Evolutionary conservation across 495 filamentous ascomycete species (phyloP).

Genomic region (Penicilliopsis zonata): DNA sequence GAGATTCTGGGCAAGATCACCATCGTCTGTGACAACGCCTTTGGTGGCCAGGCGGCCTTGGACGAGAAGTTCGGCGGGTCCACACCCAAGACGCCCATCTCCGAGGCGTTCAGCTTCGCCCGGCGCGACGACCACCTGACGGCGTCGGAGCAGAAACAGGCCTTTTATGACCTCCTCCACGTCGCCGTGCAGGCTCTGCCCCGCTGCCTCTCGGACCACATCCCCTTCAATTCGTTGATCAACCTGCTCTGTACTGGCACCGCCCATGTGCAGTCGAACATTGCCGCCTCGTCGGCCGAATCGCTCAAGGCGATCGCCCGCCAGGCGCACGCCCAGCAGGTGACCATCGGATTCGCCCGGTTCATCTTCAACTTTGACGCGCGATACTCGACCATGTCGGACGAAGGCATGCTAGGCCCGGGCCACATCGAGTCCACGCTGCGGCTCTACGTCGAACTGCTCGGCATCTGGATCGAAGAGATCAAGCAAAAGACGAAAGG

Average conservation of each 20-base stretch:
- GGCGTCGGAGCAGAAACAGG: slow-evolving; percentile 74
- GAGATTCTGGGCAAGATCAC: slow-evolving; percentile 94
- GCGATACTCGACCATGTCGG: slow-evolving; percentile 93
- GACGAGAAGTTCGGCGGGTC: slow-evolving; percentile 87
- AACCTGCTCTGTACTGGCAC: slow-evolving; percentile 95
- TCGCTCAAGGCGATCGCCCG: slow-evolving; percentile 91
- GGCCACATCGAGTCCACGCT: slow-evolving; percentile 93
- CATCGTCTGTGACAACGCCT: slow-evolving; percentile 88
- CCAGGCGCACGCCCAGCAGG: slow-evolving; percentile 86
- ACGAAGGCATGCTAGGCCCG: slow-evolving; percentile 91
- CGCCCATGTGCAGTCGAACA: slow-evolving; percentile 85
- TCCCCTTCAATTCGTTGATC: slow-evolving; percentile 87
- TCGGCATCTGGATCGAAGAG: slow-evolving; percentile 95
- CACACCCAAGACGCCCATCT: slow-evolving; percentile 84
- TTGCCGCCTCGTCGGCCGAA: slow-evolving; percentile 82
- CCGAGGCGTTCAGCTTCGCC: slow-evolving; percentile 85
- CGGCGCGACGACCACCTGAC: slow-evolving; percentile 67
- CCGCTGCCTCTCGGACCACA: slow-evolving; percentile 79
- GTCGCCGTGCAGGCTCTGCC: slow-evolving; percentile 93
- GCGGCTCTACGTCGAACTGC: slow-evolving; percentile 80
- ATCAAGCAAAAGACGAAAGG: slow-evolving; percentile 78
- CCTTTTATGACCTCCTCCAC: slow-evolving; percentile 90
- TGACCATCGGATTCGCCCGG: slow-evolving; percentile 89
- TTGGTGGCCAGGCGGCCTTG: slow-evolving; percentile 87
- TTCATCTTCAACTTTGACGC: slow-evolving; percentile 99